Conservation (phyloP, 164 flowering plant genomes). For the Tetrastigma voinierianum region DNA sequence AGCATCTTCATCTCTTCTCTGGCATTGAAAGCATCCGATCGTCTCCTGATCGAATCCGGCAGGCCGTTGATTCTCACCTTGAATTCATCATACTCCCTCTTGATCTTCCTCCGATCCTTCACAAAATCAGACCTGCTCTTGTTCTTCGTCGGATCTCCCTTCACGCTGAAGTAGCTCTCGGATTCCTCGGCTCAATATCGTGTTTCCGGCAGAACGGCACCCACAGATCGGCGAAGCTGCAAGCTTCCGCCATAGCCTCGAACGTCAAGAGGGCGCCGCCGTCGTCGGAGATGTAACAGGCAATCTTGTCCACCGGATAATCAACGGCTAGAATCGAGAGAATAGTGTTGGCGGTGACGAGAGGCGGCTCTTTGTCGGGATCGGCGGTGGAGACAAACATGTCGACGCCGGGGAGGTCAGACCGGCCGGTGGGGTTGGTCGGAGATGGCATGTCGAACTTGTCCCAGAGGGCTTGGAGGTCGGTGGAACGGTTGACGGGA, state of each 20-base stretch:
- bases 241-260: constrained; percentile 94
- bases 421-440: constrained; percentile 66
- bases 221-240: constrained; percentile 79
- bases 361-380: constrained; percentile 85
- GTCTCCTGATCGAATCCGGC: constrained; percentile 76
- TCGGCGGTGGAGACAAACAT: constrained; percentile 83
- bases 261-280: constrained; percentile 81
- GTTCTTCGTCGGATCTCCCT: constrained; percentile 76
- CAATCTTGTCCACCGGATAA: constrained; percentile 74
- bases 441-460: constrained; percentile 77
- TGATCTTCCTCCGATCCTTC: constrained; percentile 68
- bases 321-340: constrained; percentile 72
- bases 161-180: constrained; percentile 66
- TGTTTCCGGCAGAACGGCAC: constrained; percentile 83
- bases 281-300: constrained; percentile 80
- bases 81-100: constrained; percentile 86
- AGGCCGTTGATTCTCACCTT: constrained; percentile 84
- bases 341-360: constrained; percentile 79
- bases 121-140: constrained; percentile 71
- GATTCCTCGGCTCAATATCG: constrained; percentile 75
- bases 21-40: constrained; percentile 86
- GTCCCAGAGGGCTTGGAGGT: constrained; percentile 55
- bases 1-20: constrained; percentile 82
- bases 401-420: constrained; percentile 79
- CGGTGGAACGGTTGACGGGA: constrained; percentile 65